Evolutionary conservation across 2,329 filamentous ascomycete species (phyloP), one percentile per base, ranked within the genome.

Genomic region (Xylariaceae sp.): DNA sequence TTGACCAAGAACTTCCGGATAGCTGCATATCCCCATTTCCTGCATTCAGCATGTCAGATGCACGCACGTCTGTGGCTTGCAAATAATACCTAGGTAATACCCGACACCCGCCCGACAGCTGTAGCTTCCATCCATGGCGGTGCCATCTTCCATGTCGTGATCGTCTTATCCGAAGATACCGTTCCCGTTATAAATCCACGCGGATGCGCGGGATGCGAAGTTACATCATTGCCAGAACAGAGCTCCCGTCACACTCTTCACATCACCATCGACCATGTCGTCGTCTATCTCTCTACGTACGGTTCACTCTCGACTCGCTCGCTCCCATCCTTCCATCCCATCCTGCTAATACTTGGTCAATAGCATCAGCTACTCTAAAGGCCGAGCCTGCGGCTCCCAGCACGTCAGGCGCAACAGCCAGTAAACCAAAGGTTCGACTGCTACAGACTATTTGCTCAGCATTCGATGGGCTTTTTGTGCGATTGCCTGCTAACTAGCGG

Each of bases 381-480:
- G 42, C 63, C 19, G 66, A 67, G 48, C 40, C 57, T n/a, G 59
- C 62, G 45, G 60, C 64, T 31, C 39, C 55, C n/a, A 56, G 47
- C 43, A 62, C 51, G 51, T 19, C 59, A 31, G 57, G 50, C 45
- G 47, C 63, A 52, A 56, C 65, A 40, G 55, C 63, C 19, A 65
- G 64, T 26, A 70, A 70, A 62, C 68, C 68, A n/a, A 70, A 68
- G 64, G 68, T 69, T 44, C 51, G 63, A 6, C 3, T 19, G 19
- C 19, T 19, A 19, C 19, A 19, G 51, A 41, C 32, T 45, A 31
- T 35, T 42, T 31, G 7, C 6, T 31, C 27, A 12, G 39, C 5
- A 2, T 29, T 8, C 6, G 11, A 32, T 31, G 19, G 7, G 2
- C 6, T 40, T 4, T 19, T 4, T 9, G 12, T 32, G 11, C 2